These are phyloP conservation scores for Byssoonygena ceratinophila DNA, from an alignment of 2,329 filamentous ascomycete species.

Conservation along the genomic window DNA sequence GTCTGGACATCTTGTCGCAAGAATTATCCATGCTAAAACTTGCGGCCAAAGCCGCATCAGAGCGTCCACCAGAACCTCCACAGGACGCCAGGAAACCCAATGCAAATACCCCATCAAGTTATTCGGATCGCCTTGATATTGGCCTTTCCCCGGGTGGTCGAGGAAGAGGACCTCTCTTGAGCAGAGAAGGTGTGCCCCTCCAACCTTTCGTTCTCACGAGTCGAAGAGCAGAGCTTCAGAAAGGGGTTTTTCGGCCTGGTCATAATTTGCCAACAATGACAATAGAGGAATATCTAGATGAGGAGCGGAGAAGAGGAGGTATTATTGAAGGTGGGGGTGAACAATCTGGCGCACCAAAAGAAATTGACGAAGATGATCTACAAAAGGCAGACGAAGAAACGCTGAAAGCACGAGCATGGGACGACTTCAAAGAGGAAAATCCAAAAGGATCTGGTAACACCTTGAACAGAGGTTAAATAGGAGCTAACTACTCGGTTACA, in stretches of 20 bases:
- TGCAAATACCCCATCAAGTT: constrained; percentile 44
- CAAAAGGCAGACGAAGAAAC: constrained; percentile 83
- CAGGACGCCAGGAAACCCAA: constrained; percentile 36
- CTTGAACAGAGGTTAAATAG: constrained; percentile 37
- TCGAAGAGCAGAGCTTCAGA: constrained; percentile 61
- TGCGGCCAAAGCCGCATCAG: constrained; percentile 46
- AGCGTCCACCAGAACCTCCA: constrained; percentile 25
- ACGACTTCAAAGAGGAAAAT: constrained; percentile 86
- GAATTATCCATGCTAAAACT: constrained; percentile 73
- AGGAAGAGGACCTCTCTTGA: constrained; percentile 60
- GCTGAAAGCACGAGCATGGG: constrained; percentile 88
- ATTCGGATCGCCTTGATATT: constrained; percentile 66
- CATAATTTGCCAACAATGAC: constrained; percentile 96
- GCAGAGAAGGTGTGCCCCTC: constrained; percentile 68
- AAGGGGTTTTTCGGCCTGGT: constrained; percentile 76
- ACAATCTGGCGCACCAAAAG: constrained; percentile 54
- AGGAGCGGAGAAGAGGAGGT: constrained; percentile 71
- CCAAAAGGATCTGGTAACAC: constrained; percentile 52
- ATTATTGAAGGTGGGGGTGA: constrained; percentile 87
- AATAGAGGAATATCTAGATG: constrained; percentile 93
- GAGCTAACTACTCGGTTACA: neutral
- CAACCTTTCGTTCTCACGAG: constrained; percentile 82
- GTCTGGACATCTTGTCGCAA: constrained; percentile 74
- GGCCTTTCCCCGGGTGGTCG: constrained; percentile 39
- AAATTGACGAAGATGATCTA: constrained; percentile 79